Evolutionary conservation across 352 stramenopile species (phyloP), one percentile per base, ranked within the genome.

Genomic region (Globisporangium middletonii): DNA sequence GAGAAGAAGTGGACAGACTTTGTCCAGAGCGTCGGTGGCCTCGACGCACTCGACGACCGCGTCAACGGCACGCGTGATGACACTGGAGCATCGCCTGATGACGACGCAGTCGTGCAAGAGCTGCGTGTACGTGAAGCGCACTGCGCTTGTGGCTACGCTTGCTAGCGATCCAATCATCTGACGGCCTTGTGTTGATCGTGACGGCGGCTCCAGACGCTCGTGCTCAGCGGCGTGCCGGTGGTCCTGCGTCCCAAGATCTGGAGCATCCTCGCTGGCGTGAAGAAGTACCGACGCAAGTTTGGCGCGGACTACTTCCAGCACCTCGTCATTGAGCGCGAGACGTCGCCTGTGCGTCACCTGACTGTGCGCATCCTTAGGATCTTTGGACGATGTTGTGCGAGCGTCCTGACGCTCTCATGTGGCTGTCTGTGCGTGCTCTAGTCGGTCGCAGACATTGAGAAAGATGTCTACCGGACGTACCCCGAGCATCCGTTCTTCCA

Each of bases 391-490:
- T 23, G 23, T 23, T 23, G 23, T 23, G 23, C 23, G 23, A 23
- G 23, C 23, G 23, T 42, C 13, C 8, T 42, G 37, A 42, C 8
- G 13, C 37, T 42, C 37, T 15, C 37, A 42, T 13, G 28, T 55
- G 18, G 1, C 42, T 51, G 47, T 13, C 18, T 57, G 1, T 65
- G 13, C 33, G 3, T 30, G 2, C 13, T 9, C 0, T 18, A 74
- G 53, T 78, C 67, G 8, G 51, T 82, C 28, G 59, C 63, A 8
- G 77, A 83, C 33, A 86, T 89, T 49, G 79, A 89, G 26, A 85
- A 85, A 37, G 79, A 89, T 45, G 60, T 89, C 30, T 64, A 61
- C 41, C 73, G 79, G 9, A 89, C 79, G 15, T 88, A 86, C 50
- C 77, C 77, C 1, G 77, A 86, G 52, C 76, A 86, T 62, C 44